Conservation (phyloP, 2,329 filamentous ascomycete genomes). For the Tolypocladium paradoxum region DNA sequence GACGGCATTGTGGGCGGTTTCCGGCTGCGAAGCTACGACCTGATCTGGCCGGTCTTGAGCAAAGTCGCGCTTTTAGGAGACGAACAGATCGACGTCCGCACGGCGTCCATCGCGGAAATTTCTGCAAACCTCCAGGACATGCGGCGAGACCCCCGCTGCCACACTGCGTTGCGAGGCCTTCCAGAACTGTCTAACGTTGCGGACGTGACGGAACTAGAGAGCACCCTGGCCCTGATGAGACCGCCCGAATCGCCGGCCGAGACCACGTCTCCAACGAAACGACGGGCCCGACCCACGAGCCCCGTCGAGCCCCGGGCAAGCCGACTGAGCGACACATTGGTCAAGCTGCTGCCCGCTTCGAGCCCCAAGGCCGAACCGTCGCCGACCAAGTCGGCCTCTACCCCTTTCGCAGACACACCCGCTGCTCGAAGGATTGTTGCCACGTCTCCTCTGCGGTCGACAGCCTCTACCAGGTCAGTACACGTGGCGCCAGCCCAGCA, state of each 20-base stretch:
- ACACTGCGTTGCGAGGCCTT: constrained; percentile 11
- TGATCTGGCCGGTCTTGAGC: constrained; percentile 14
- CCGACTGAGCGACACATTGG: constrained; percentile 17
- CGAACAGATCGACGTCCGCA: constrained; percentile 12
- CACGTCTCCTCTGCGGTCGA: neutral
- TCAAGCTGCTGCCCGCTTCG: constrained; percentile 16
- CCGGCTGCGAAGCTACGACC: constrained; percentile 13
- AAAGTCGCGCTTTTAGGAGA: constrained; percentile 10
- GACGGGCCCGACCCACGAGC: constrained; percentile 13
- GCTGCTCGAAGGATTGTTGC: neutral
- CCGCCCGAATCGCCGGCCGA: constrained; percentile 12
- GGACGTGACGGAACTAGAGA: constrained; percentile 18
- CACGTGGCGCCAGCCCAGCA: neutral
- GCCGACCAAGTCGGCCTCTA: constrained; percentile 18
- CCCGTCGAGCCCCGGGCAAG: constrained; percentile 14
- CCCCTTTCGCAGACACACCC: constrained; percentile 10
- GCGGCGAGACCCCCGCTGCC: constrained; percentile 11
- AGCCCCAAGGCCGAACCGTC: constrained; percentile 15
- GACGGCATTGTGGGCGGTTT: constrained; percentile 14
- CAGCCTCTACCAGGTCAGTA: neutral
- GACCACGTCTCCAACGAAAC: constrained; percentile 20
- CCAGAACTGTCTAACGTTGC: constrained; percentile 16
- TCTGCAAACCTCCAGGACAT: constrained; percentile 9
- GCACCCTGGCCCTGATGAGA: constrained; percentile 11
- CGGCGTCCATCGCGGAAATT: constrained; percentile 16